Base-by-base conservation (phyloP, 495 filamentous ascomycete genomes). In the Tuber aestivum region DNA sequence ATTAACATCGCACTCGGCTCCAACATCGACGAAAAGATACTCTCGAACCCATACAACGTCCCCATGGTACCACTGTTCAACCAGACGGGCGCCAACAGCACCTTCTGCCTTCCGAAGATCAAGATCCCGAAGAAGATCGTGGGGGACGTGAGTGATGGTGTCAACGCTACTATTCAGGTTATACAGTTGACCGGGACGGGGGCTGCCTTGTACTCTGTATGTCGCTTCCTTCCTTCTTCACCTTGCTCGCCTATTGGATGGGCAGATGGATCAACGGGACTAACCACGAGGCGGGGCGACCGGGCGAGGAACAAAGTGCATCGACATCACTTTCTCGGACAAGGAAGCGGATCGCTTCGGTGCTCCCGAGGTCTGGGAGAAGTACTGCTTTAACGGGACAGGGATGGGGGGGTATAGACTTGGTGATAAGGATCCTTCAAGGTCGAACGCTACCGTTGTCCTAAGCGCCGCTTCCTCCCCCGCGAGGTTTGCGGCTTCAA, bases 1-100 rank as follows among this genome's bases (percentile, higher is more conserved):
- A 79, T 91, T 78, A 91, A 91, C 83, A 84, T 91, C 42, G 89
- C 86, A 32, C 77, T 91, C 72, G 88, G 89, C 50, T 85, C 87
- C 80, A 75, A 84, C 56, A 86, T 86, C 41, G 83, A 87, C 73
- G 85, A 85, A 83, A 70, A 68, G 1, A 70, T 74, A 10, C 74
- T 80, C 38, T 72, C 78, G 20, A 80, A 80, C 50, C 78, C 78
- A 7, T 91, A 90, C 87, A 90, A 89, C 82, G 86, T 89, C 79
- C 84, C 86, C 35, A 86, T 91, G 61, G 86, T 88, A 16, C 80
- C 84, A 21, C 79, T 87, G 71, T 84, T 87, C 77, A 92, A 91
- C 82, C 85, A 85, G 71, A 90, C 89, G 0, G 89, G 90, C 27
- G 78, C 73, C 69, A 87, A 86, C 21, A 89, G 89, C 41, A 87